These are phyloP conservation scores for Colletotrichum coccodes DNA, from an alignment of 2,329 filamentous ascomycete genomes.

Conservation along the genomic window DNA sequence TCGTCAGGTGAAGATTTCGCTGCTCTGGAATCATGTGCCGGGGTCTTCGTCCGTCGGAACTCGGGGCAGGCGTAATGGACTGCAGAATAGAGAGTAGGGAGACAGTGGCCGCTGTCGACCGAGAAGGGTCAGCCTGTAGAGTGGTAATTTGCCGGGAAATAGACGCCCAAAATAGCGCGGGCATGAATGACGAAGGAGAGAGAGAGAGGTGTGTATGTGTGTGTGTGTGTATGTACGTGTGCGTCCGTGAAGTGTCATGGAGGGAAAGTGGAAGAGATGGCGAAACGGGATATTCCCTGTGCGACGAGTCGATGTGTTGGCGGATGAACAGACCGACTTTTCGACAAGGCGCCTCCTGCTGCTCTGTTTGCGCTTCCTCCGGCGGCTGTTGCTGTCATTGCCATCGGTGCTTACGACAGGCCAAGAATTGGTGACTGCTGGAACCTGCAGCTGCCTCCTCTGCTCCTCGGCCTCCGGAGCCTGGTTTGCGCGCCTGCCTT, in stretches of 20 bases:
- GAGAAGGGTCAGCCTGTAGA: slow-evolving; percentile 15
- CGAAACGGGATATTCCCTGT: slow-evolving; percentile 23
- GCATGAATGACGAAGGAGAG: background rate
- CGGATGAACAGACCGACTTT: slow-evolving; percentile 24
- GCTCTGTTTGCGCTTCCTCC: background rate
- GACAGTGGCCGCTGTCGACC: background rate
- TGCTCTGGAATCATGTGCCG: background rate
- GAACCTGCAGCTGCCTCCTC: background rate
- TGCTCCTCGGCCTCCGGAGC: background rate
- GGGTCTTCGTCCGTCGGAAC: background rate
- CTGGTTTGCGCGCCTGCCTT: background rate
- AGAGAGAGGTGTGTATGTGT: background rate
- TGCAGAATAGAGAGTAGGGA: background rate
- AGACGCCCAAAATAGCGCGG: slow-evolving; percentile 21
- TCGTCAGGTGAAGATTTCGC: slow-evolving; percentile 17
- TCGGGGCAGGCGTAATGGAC: background rate
- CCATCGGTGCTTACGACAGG: background rate
- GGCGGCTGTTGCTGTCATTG: background rate
- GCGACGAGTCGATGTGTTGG: background rate
- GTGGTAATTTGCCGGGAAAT: slow-evolving; percentile 25
- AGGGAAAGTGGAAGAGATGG: background rate
- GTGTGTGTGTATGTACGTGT: too few relatives aligned
- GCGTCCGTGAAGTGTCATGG: too few relatives aligned
- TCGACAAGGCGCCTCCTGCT: background rate
- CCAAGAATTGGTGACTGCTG: background rate